Evolutionary conservation across 2,329 filamentous ascomycete genomes (phyloP).

Genomic region (Penicillium hordei): DNA sequence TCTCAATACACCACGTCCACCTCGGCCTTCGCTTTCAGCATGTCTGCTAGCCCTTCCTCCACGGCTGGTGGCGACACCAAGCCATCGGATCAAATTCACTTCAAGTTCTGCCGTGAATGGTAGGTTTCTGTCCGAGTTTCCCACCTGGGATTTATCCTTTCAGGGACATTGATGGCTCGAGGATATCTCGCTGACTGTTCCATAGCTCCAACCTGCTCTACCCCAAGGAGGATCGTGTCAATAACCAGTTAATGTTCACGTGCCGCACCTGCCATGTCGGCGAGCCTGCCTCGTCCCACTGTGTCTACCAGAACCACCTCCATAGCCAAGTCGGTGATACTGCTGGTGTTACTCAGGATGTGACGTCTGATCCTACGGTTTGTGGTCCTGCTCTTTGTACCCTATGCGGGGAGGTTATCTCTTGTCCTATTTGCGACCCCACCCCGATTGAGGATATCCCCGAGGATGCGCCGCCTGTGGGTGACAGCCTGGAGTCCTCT

Average conservation of each 20-base stretch:
- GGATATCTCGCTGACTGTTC: constrained; percentile 23
- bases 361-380: constrained; percentile 97
- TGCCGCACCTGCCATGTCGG: constrained; percentile 94
- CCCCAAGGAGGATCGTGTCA: constrained; percentile 86
- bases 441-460: constrained; percentile 21
- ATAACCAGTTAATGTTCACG: constrained; percentile 85
- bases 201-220: constrained; percentile 91
- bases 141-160: no score
- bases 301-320: constrained; percentile 93
- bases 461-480: constrained; percentile 14
- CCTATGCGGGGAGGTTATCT: constrained; percentile 58
- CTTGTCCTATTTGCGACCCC: constrained; percentile 54
- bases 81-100: constrained; percentile 75
- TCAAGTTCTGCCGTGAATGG: constrained; percentile 98
- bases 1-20: no score
- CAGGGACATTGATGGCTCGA: not conserved
- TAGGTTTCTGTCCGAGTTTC: constrained; percentile 31
- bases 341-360: constrained; percentile 94
- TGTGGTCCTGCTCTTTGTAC: constrained; percentile 63
- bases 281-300: constrained; percentile 80
- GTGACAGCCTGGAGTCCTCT: constrained; percentile 9
- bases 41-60: constrained; percentile 47
- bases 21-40: constrained; percentile 7
- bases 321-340: constrained; percentile 91
- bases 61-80: constrained; percentile 42